Conservation (phyloP, 2,329 filamentous ascomycete species). For the Parastagonospora nodorum region DNA sequence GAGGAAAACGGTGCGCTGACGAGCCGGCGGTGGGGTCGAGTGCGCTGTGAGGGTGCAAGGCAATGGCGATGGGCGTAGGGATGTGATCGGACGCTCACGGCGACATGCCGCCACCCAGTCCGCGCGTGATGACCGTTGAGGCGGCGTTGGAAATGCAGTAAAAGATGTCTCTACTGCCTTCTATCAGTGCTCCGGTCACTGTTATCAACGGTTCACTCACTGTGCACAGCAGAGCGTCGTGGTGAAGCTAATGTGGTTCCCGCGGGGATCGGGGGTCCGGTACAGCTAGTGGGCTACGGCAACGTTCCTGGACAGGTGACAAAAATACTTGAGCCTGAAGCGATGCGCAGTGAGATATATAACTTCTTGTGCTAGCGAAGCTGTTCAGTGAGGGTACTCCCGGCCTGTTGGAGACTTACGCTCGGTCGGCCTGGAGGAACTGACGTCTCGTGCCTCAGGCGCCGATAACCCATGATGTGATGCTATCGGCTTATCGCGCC, state of each 20-base stretch:
- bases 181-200: neutral
- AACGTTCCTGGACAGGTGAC: neutral
- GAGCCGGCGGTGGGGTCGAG: conserved; percentile 1
- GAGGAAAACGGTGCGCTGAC: neutral
- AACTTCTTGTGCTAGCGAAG: too few species aligned
- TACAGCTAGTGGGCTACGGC: neutral
- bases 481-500: conserved; percentile 1
- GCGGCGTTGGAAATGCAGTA: conserved; percentile 10
- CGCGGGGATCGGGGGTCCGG: conserved; percentile 1
- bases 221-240: conserved; percentile 12
- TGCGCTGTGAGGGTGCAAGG: conserved; percentile 2
- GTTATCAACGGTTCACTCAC: conserved; percentile 8
- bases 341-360: too few species aligned
- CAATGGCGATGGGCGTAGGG: conserved; percentile 3
- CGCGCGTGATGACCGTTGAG: neutral
- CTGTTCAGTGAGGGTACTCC: neutral
- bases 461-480: neutral
- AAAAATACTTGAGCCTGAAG: neutral
- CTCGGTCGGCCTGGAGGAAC: conserved; percentile 14
- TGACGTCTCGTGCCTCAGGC: conserved; percentile 7
- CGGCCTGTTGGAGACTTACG: conserved; percentile 2
- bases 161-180: neutral
- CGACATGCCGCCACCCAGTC: conserved; percentile 34
- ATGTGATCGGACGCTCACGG: conserved; percentile 27
- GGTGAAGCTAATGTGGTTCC: conserved; percentile 5